Evolutionary conservation across 2,329 filamentous ascomycete species (phyloP).

Genomic region (Aspergillus ruber): DNA sequence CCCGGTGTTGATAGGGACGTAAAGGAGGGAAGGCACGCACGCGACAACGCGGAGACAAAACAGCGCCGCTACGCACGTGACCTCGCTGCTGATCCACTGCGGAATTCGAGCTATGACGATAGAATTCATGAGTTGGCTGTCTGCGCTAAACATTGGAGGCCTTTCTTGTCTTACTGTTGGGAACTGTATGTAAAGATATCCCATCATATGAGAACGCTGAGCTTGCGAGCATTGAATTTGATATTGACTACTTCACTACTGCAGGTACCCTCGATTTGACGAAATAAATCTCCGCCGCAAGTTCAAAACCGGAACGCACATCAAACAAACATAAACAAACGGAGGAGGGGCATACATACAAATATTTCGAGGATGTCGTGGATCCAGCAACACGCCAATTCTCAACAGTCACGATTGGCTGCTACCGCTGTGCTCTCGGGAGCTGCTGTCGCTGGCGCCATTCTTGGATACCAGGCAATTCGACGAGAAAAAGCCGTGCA

Average conservation of each 20-base stretch:
- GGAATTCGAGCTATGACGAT: too few species aligned
- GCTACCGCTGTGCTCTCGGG: conserved; percentile 39
- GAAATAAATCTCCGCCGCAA: not conserved
- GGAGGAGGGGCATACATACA: not conserved
- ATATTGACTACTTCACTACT: not conserved
- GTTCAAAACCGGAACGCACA: not conserved
- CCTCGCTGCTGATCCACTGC: too few species aligned
- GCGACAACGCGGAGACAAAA: too few species aligned
- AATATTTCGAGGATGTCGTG: conserved; percentile 21
- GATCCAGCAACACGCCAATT: conserved; percentile 37
- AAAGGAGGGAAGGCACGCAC: too few species aligned
- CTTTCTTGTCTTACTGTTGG: too few species aligned
- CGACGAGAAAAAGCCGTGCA: conserved; percentile 50
- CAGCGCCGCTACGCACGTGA: too few species aligned
- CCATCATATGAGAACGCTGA: too few species aligned
- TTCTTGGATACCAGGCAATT: conserved; percentile 53
- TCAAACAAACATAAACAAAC: not conserved
- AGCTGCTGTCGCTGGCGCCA: conserved; percentile 43
- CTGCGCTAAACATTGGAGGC: too few species aligned
- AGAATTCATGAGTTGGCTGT: too few species aligned
- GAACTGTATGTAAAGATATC: too few species aligned
- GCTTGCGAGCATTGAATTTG: not conserved
- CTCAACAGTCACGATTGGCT: conserved; percentile 38
- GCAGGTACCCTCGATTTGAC: not conserved
- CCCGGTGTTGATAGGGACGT: too few species aligned